A percentile compares a stretch with the other conserved stretches of the same genome.
phyloP scores from a whole-genome alignment of 2,329 filamentous ascomycete genomes.

The Clathrospora elynae region DNA sequence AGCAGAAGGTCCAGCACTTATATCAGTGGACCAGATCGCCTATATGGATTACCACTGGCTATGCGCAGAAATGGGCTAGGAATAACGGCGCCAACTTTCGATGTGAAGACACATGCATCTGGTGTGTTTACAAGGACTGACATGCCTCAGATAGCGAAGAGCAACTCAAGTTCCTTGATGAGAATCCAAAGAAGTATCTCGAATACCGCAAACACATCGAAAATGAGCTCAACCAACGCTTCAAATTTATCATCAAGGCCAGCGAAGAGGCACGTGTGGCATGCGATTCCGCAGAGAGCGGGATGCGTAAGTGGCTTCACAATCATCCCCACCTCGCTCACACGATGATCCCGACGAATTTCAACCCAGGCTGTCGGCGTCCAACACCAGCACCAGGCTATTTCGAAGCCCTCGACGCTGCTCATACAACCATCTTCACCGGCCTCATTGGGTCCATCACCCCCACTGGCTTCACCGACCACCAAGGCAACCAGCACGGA shows the following conservation, averaged over 20 bases:
- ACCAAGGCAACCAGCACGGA: slow-evolving; percentile 29
- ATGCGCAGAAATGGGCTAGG: slow-evolving; percentile 55
- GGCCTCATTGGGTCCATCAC: slow-evolving; percentile 27
- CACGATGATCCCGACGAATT: slow-evolving; percentile 54
- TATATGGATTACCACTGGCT: slow-evolving; percentile 57
- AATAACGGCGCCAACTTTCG: slow-evolving; percentile 55
- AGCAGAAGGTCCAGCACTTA: slow-evolving; percentile 45
- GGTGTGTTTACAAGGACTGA: slow-evolving; percentile 21
- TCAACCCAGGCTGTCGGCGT: slow-evolving; percentile 31
- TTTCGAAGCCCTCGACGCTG: slow-evolving; percentile 24
- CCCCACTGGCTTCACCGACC: slow-evolving; percentile 27
- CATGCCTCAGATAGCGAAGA: slow-evolving; percentile 43
- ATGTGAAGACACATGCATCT: slow-evolving; percentile 43
- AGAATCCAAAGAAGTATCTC: slow-evolving; percentile 53
- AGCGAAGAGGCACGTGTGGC: slow-evolving; percentile 53
- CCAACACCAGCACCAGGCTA: slow-evolving; percentile 35
- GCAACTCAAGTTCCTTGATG: slow-evolving; percentile 47
- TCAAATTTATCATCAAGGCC: slow-evolving; percentile 60
- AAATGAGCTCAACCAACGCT: slow-evolving; percentile 58
- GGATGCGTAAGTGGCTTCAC: slow-evolving; percentile 51
- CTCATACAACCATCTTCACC: slow-evolving; percentile 29
- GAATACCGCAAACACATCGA: slow-evolving; percentile 57
- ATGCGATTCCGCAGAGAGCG: slow-evolving; percentile 45
- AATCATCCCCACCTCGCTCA: slow-evolving; percentile 48
- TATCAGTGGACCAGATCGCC: slow-evolving; percentile 53